Evolutionary conservation across 2,329 filamentous ascomycete species (phyloP).

Genomic region (Trichoderma endophyticum): DNA sequence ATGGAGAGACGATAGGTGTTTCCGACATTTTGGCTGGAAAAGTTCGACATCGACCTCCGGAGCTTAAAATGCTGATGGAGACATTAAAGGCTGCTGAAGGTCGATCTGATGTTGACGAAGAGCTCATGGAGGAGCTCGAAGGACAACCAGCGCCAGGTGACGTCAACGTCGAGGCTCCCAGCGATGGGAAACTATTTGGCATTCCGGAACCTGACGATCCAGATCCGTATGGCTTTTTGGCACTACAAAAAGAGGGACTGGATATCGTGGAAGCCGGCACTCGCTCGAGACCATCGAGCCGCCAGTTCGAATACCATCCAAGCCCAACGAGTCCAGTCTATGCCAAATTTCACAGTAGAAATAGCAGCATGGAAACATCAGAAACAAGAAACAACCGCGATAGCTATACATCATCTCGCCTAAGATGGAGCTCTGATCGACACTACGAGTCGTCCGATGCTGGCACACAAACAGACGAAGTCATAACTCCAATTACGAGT

Average conservation of each 20-base stretch:
- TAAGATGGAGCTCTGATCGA: constrained; percentile 18
- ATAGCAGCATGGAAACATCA: constrained; percentile 24
- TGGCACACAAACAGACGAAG: constrained; percentile 29
- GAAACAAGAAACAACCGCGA: constrained; percentile 24
- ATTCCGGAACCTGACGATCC: constrained; percentile 38
- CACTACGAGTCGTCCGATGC: constrained; percentile 26
- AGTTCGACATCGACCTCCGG: constrained; percentile 40
- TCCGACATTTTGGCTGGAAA: constrained; percentile 34
- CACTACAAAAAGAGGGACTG: constrained; percentile 36
- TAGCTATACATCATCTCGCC: constrained; percentile 23
- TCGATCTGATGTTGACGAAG: constrained; percentile 25
- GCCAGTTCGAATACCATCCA: constrained; percentile 36
- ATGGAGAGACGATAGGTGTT: constrained; percentile 50
- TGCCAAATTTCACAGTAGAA: constrained; percentile 32
- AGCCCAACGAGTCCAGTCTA: constrained; percentile 37
- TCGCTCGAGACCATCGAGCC: constrained; percentile 33
- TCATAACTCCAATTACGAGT: constrained; percentile 7
- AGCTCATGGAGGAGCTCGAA: constrained; percentile 29
- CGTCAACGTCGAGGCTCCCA: constrained; percentile 31
- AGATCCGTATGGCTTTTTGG: constrained; percentile 38
- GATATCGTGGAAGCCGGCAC: constrained; percentile 38
- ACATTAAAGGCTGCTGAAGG: constrained; percentile 41
- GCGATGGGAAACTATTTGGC: constrained; percentile 31
- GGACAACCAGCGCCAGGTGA: constrained; percentile 32
- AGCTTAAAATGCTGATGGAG: constrained; percentile 38